Evolutionary conservation across 352 stramenopile genomes (phyloP).

Genomic region (Phytophthora melonis): DNA sequence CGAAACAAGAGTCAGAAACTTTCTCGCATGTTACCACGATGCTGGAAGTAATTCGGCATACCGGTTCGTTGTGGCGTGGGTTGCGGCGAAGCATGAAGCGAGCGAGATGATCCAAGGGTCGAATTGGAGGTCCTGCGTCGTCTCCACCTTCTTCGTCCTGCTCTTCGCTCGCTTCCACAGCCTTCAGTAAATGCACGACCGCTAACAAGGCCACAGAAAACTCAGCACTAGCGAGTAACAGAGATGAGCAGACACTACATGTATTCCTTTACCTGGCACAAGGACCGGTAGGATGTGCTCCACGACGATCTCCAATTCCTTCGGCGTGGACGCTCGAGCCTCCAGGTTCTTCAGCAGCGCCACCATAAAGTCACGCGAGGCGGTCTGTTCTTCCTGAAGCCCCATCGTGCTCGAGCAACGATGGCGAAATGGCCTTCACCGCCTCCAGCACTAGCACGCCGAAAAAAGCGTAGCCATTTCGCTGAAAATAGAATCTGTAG

Average conservation of each 20-base stretch:
- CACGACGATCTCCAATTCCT: conserved; percentile 60
- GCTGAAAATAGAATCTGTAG: conserved; percentile 23
- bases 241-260: not conserved
- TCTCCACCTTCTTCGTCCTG: conserved; percentile 51
- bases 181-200: conserved; percentile 65
- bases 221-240: not conserved
- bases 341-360: conserved; percentile 48
- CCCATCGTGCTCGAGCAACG: conserved; percentile 14
- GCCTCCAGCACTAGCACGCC: no score
- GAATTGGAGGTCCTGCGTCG: conserved; percentile 46
- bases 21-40: no score
- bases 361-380: conserved; percentile 53
- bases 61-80: conserved; percentile 55
- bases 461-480: conserved; percentile 19
- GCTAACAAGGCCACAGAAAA: conserved; percentile 27
- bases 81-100: conserved; percentile 77
- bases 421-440: not conserved
- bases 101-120: conserved; percentile 72
- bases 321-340: conserved; percentile 31
- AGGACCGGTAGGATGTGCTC: conserved; percentile 68
- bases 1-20: not conserved
- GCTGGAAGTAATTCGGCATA: conserved; percentile 29
- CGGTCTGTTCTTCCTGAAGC: conserved; percentile 43
- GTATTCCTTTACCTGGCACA: conserved; percentile 54
- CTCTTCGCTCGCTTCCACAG: conserved; percentile 51